Base-by-base conservation (phyloP, 352 stramenopile genomes). In the Pythium rhizo-oryzae region DNA sequence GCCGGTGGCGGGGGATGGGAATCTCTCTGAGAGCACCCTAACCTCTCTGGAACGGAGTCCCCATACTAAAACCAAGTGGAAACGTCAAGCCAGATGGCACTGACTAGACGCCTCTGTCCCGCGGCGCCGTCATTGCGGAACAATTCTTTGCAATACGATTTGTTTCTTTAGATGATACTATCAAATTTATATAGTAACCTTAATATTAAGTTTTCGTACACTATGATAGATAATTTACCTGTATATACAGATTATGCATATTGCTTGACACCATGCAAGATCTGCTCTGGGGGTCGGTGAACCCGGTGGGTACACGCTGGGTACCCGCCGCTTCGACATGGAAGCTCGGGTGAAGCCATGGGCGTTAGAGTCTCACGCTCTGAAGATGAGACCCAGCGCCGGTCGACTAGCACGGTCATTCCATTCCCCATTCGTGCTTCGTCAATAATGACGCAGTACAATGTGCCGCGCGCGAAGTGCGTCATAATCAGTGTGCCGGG, bases 341-440 rank as follows among this genome's bases (percentile, higher is more conserved):
- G 56, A 52, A 43, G 35, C 13, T 37, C 35, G 28, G 6, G 15
- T 67, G 47, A 52, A 60, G 33, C 61, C 52, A 59, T 24, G 28
- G 51, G 39, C 39, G 25, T 23, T 11, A 55, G 61, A 67, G 61
- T 67, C 61, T 61, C 21, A 67, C 61, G 61, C 23, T 55, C 11
- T 37, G 61, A 50, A n/a, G 61, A 67, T 67, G 61, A 53, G 61
- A 67, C 30, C 30, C 16, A 28, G 37, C 19, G 21, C 7, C 16
- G 9, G 12, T 57, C 9, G 28, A 33, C 28, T 33, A 33, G 28
- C 28, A 33, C 28, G 28, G 28, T 6, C 28, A 33, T 24, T n/a
- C 8, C 46, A 23, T 24, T 52, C 46, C 8, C 46, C 18, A 52
- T 24, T 24, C 19, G 21, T 52, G 46, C 19, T 50, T 2, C 43